phyloP scores from a whole-genome alignment of 1,284 basidiomycete genomes.

The Tilletia caries region DNA sequence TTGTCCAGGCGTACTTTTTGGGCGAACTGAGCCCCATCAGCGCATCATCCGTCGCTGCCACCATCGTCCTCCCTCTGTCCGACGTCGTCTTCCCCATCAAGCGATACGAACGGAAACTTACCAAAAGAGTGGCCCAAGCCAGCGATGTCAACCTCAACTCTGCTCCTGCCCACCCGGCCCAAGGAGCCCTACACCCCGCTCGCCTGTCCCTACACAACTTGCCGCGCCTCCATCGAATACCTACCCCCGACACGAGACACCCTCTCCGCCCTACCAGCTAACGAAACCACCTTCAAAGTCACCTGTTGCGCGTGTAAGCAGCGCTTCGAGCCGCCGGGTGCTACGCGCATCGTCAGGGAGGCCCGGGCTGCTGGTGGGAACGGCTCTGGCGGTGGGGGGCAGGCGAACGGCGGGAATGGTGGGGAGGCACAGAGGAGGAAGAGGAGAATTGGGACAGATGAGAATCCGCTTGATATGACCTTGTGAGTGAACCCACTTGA shows the following conservation, averaged over 20 bases:
- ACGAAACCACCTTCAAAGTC: constrained; percentile 47
- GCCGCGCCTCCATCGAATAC: constrained; percentile 47
- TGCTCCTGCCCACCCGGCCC: constrained; percentile 33
- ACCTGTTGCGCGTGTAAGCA: constrained; percentile 45
- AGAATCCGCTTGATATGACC: constrained; percentile 50
- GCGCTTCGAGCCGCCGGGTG: constrained; percentile 49
- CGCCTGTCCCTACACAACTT: constrained; percentile 46
- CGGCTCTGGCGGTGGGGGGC: background rate
- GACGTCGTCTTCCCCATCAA: too few species aligned
- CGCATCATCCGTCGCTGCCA: too few species aligned
- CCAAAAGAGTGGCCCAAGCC: too few species aligned
- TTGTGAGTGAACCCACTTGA: constrained; percentile 24
- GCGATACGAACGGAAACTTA: too few species aligned
- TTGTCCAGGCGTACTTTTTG: too few species aligned
- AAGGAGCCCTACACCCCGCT: constrained; percentile 43
- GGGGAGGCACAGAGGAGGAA: constrained; percentile 22
- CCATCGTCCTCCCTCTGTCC: too few species aligned
- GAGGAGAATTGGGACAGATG: constrained; percentile 50
- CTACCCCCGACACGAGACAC: constrained; percentile 30
- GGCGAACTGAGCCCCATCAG: too few species aligned
- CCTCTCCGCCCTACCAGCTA: constrained; percentile 28
- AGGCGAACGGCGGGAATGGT: background rate
- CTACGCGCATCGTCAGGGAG: constrained; percentile 42
- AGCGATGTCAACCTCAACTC: background rate
- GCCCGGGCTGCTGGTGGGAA: constrained; percentile 24